These are phyloP conservation scores for Leccinum variicolor DNA, from an alignment of 768 basidiomycete genomes.

Conservation along the genomic window DNA sequence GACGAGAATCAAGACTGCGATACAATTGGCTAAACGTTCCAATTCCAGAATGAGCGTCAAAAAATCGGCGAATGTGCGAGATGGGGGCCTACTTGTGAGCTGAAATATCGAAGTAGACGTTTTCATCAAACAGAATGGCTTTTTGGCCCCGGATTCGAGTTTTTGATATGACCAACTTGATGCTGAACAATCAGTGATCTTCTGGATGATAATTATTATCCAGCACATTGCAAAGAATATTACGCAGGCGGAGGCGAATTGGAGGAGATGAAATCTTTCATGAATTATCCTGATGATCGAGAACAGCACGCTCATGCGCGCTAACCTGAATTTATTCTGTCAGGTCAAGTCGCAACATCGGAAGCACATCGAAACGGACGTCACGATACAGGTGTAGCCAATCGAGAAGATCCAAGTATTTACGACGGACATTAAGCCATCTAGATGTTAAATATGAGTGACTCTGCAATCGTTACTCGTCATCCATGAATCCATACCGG, in stretches of 20 bases:
- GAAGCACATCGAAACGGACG: neutral
- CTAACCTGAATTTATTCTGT: conserved; percentile 4
- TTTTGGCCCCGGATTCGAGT: neutral
- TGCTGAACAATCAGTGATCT: conserved; percentile 3
- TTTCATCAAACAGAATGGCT: neutral
- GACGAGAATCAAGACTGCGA: neutral
- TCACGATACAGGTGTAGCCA: neutral
- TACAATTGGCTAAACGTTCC: neutral
- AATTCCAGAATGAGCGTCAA: neutral
- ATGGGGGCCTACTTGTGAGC: neutral
- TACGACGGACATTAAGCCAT: neutral
- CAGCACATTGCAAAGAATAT: conserved; percentile 6
- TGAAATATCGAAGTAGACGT: neutral
- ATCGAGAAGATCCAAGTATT: neutral
- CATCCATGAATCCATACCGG: neutral
- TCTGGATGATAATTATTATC: conserved; percentile 4
- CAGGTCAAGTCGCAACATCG: neutral
- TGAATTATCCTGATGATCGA: conserved; percentile 17
- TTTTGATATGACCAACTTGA: neutral
- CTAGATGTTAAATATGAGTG: neutral
- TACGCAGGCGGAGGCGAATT: conserved; percentile 1
- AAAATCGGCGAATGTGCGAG: neutral
- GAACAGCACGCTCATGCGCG: conserved; percentile 17
- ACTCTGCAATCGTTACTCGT: neutral
- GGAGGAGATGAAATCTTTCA: neutral